Base-by-base conservation (phyloP, 371 early-diverging fungal species). In the Actinomortierella ambigua region DNA sequence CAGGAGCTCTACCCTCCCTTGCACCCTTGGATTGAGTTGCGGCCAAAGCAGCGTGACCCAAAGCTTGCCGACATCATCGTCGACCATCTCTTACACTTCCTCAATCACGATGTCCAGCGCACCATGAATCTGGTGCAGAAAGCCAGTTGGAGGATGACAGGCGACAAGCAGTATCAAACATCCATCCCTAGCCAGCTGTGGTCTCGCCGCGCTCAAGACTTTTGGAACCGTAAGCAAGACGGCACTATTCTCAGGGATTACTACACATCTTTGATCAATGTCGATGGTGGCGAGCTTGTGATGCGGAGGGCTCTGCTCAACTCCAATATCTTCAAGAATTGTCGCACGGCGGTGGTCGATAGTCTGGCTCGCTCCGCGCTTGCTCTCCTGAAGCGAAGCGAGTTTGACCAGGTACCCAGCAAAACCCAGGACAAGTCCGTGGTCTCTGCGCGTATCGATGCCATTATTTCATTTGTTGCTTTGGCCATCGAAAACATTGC, bases 1-100 rank as follows among this genome's bases (percentile, higher is more conserved):
- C 75, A 73, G 24, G 75, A 73, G 40, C 43, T 47, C 20, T 53
- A 55, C 23, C 67, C 75, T 1, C 75, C 75, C 14, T 11, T 67
- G 23, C 56, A 57, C 18, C 49, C 53, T 5, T 65, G 66, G 75
- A 52, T 57, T 17, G 23, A 15, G 7, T n/a, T 52, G n/a, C 22
- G 23, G 2, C 68, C 68, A 0, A 57, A 67, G 15, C 20, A 20
- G 3, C 60, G 75, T 6, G 41, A 50, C 0, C 75, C 67, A n/a
- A 67, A 60, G 42, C 64, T 73, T 8, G 43, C 59, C 6, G 9
- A 41, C 1, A 14, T 73, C 28, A 43, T 63, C 26, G 58, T 63
- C 1, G 29, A 50, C 40, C 59, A 52, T 5, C 23, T 73, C 1
- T 22, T 63, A 6, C 3, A 60, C 17, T 63, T 73, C 53, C 58